Conservation (phyloP, 2,329 filamentous ascomycete species). For the Ascochyta rabiei region DNA sequence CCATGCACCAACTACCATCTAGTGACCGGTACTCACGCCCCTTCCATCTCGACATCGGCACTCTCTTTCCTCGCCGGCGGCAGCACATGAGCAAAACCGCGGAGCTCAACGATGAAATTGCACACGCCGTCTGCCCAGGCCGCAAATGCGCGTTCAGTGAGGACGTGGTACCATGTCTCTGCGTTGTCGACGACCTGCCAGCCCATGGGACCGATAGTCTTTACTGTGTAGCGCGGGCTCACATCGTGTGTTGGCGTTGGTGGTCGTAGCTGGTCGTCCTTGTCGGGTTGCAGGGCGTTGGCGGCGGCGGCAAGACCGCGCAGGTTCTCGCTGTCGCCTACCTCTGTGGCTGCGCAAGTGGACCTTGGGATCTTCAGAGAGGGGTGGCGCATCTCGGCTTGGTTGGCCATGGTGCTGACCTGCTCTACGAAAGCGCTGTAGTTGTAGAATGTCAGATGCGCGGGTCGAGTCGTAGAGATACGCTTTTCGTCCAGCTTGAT, state of each 20-base stretch:
- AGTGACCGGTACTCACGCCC: neutral
- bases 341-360: too few relatives aligned
- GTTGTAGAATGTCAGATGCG: conserved; percentile 24
- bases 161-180: conserved; percentile 34
- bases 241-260: neutral
- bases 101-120: conserved; percentile 39
- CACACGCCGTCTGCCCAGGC: conserved; percentile 42
- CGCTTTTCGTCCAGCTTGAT: conserved; percentile 36
- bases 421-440: conserved; percentile 27
- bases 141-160: conserved; percentile 34
- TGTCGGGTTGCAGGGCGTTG: conserved; percentile 32
- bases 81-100: neutral
- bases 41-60: conserved; percentile 2
- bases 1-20: neutral
- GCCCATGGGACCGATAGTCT: conserved; percentile 32
- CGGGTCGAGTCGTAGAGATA: conserved; percentile 20
- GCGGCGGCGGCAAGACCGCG: conserved; percentile 42
- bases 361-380: neutral
- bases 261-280: neutral
- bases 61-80: neutral
- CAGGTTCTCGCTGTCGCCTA: conserved; percentile 25
- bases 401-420: conserved; percentile 12
- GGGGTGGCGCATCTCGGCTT: conserved; percentile 16
- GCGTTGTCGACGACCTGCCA: conserved; percentile 29
- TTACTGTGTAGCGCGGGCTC: conserved; percentile 15